phyloP scores from a whole-genome alignment of 192 early-diverging fungal genomes.

The Gaertneriomyces semiglobifer region DNA sequence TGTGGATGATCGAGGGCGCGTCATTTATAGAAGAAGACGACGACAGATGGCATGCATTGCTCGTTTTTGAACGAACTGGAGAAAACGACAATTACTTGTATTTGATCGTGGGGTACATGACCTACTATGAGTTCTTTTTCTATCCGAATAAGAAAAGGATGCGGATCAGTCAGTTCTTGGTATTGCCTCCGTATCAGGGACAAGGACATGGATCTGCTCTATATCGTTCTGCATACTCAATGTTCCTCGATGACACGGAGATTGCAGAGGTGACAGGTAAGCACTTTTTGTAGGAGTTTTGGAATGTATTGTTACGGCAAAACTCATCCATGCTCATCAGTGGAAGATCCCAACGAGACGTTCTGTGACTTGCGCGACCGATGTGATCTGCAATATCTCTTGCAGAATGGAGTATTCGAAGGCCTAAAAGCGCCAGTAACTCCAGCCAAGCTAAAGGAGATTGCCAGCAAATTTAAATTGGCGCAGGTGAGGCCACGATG shows the following conservation, averaged over 20 bases:
- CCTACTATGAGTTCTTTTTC: conserved; percentile 80
- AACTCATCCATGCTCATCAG: conserved; percentile 37
- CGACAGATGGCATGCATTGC: conserved; percentile 69
- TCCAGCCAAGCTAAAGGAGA: conserved; percentile 38
- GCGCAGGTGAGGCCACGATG: conserved; percentile 54
- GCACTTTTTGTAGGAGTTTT: background rate
- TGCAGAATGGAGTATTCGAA: conserved; percentile 55
- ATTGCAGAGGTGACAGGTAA: conserved; percentile 62
- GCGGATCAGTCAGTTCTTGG: conserved; percentile 90
- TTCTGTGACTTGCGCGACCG: conserved; percentile 85
- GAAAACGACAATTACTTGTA: conserved; percentile 53
- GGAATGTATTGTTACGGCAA: background rate
- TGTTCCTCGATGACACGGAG: conserved; percentile 43
- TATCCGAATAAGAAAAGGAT: conserved; percentile 75
- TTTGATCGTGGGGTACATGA: conserved; percentile 77
- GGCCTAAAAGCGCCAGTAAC: conserved; percentile 61
- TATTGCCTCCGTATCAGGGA: conserved; percentile 86
- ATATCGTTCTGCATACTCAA: conserved; percentile 60
- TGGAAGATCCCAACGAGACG: conserved; percentile 90
- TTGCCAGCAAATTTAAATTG: conserved; percentile 68
- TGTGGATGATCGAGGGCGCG: conserved; percentile 89
- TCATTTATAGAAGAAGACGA: conserved; percentile 81
- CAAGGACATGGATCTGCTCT: conserved; percentile 77
- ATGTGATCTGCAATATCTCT: conserved; percentile 69
- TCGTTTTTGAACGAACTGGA: conserved; percentile 52